These are phyloP conservation scores for Penicillium sp. DNA, from an alignment of 2,329 filamentous ascomycete genomes.

Conservation along the genomic window DNA sequence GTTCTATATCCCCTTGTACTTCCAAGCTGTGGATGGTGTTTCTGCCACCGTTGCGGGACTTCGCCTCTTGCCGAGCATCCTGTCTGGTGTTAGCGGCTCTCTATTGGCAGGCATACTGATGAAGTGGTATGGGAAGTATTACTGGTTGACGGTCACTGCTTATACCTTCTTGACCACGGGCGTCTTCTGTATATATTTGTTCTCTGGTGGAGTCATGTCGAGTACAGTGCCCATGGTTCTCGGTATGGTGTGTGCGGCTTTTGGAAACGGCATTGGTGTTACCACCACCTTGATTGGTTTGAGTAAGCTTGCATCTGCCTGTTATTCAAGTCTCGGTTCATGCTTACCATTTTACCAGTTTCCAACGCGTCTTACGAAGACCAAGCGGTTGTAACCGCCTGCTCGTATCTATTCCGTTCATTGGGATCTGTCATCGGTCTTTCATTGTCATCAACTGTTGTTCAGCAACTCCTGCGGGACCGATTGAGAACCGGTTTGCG, in stretches of 20 bases:
- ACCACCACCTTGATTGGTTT: slow-evolving; percentile 72
- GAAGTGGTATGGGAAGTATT: slow-evolving; percentile 70
- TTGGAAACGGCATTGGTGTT: slow-evolving; percentile 62
- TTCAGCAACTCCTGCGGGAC: slow-evolving; percentile 67
- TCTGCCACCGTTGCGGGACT: slow-evolving; percentile 65
- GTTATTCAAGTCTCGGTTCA: background rate
- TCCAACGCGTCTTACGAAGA: slow-evolving; percentile 68
- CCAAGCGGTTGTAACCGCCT: slow-evolving; percentile 74
- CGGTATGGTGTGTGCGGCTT: slow-evolving; percentile 57
- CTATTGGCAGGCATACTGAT: slow-evolving; percentile 67
- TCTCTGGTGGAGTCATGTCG: slow-evolving; percentile 54
- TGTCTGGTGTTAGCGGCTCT: slow-evolving; percentile 63
- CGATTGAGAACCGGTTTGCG: slow-evolving; percentile 57
- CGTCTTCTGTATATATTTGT: slow-evolving; percentile 58
- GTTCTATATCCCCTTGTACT: slow-evolving; percentile 77
- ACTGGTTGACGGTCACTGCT: slow-evolving; percentile 63
- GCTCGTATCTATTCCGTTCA: slow-evolving; percentile 77
- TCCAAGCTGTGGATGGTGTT: slow-evolving; percentile 69
- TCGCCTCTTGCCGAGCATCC: slow-evolving; percentile 66
- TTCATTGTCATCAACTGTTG: slow-evolving; percentile 68
- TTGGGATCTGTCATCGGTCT: slow-evolving; percentile 67
- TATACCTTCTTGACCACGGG: slow-evolving; percentile 59
- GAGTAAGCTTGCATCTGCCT: slow-evolving; percentile 40
- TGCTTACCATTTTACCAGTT: slow-evolving; percentile 45
- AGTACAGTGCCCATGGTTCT: slow-evolving; percentile 56